Conservation (phyloP, 805 yeast species). For the Wickerhamomyces mucosus region DNA sequence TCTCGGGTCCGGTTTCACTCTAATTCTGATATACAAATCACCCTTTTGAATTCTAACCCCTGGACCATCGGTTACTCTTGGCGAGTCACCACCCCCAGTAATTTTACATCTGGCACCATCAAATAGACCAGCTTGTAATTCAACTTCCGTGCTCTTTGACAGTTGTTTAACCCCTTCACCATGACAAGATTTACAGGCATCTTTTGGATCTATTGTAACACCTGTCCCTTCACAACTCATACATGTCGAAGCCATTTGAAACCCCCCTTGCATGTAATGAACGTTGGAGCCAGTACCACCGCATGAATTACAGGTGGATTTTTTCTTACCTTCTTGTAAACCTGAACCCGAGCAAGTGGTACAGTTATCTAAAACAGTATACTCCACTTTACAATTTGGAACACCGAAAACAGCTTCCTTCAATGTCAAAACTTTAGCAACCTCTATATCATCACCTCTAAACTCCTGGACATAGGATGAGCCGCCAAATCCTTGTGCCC, state of each 20-base stretch:
- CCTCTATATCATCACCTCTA: slow-evolving; percentile 84
- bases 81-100: slow-evolving; percentile 86
- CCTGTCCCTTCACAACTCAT: slow-evolving; percentile 83
- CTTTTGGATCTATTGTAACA: slow-evolving; percentile 54
- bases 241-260: slow-evolving; percentile 95
- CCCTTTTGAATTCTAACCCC: slow-evolving; percentile 68
- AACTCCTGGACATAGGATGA: slow-evolving; percentile 57
- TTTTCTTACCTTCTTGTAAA: slow-evolving; percentile 62
- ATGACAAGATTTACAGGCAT: slow-evolving; percentile 72
- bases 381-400: slow-evolving; percentile 51
- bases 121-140: slow-evolving; percentile 79
- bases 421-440: slow-evolving; percentile 61
- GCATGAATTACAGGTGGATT: slow-evolving; percentile 76
- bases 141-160: slow-evolving; percentile 65
- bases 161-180: slow-evolving; percentile 79
- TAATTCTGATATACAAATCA: slow-evolving; percentile 76
- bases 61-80: slow-evolving; percentile 64
- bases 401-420: slow-evolving; percentile 85
- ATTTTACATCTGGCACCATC: slow-evolving; percentile 83
- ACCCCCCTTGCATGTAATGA: slow-evolving; percentile 82
- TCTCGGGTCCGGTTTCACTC: slow-evolving; percentile 62
- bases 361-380: slow-evolving; percentile 70
- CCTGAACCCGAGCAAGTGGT: slow-evolving; percentile 79
- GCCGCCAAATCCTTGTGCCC: slow-evolving; percentile 8
- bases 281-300: slow-evolving; percentile 90